phyloP scores from a whole-genome alignment of 2,329 filamentous ascomycete species.

The Alternaria triticina region DNA sequence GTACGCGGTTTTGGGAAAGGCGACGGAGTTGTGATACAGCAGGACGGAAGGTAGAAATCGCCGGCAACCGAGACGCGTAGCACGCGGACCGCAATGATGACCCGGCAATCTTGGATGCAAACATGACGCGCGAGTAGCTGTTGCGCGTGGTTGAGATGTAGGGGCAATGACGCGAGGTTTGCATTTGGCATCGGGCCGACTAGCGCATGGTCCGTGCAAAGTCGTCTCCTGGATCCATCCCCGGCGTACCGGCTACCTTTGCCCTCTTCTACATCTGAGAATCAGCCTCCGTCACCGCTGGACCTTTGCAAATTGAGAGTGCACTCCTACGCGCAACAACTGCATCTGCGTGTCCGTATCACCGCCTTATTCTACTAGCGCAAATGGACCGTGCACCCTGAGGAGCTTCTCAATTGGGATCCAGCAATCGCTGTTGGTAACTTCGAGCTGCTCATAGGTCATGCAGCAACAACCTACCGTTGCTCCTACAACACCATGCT shows the following conservation, averaged over 20 bases:
- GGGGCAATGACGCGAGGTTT: conserved; percentile 13
- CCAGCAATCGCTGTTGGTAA: not conserved
- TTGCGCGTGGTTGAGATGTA: conserved; percentile 4
- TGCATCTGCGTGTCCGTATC: too few relatives aligned
- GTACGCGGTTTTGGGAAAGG: conserved; percentile 6
- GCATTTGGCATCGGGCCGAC: conserved; percentile 12
- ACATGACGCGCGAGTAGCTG: conserved; percentile 11
- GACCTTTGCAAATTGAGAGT: not conserved
- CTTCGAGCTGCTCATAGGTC: not conserved
- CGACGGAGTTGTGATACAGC: conserved; percentile 1
- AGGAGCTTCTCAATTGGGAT: not conserved
- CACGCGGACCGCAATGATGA: conserved; percentile 7
- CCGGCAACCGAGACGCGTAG: not conserved
- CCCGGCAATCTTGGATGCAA: conserved; percentile 2
- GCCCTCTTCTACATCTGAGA: not conserved
- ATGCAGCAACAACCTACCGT: not conserved
- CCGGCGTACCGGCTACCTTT: not conserved
- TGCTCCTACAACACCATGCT: not conserved
- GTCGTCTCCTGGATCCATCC: not conserved
- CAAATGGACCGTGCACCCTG: too few relatives aligned
- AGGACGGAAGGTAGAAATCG: not conserved
- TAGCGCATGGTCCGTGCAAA: conserved; percentile 7
- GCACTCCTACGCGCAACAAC: not conserved
- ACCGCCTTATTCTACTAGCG: not conserved
- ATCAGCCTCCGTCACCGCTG: not conserved